Base-by-base conservation (phyloP, 2,329 filamentous ascomycete species). In the Cyclaneusma minus region DNA sequence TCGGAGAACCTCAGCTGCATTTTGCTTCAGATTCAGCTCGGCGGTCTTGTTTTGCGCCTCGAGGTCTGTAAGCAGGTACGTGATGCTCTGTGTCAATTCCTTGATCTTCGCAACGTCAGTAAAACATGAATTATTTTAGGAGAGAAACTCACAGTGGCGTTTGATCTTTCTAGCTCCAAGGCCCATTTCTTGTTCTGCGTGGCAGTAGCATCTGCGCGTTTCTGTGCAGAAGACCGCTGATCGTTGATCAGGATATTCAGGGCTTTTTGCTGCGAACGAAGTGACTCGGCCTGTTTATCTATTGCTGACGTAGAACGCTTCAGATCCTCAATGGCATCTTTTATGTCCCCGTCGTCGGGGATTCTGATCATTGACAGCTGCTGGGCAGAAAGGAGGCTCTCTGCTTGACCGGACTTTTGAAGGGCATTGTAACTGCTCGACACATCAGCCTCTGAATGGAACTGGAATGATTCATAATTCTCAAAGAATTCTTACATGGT, bases 301-400 rank as follows among this genome's bases (percentile, higher is more conserved):
- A 81, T 76, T 11, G 61, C 62, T 11, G 60, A 60, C 1, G 76
- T 80, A 2, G 75, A 78, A 19, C 56, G 56, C 32, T 66, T 60
- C n/a, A 83, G 54, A 28, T 75, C 65, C 3, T 64, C 58, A 25
- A 78, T 68, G 10, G 76, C 75, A 21, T 54, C 48, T 28, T 57
- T 56, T 29, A 81, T 54, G 27, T 79, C 70, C 14, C 62, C 52
- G 30, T 79, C 71, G 9, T 56, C 51, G 23, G 77, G 47, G 4
- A 64, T 58, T 28, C 60, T 60, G 17, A 62, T 49, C 16, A 52
- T 40, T 4, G 55, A 51, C n/a, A 62, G 37, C 35, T 68, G 57
- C 29, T 60, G 49, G 19, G 51, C 38, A 11, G 52, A 53, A 4
- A 52, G 51, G 14, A 69, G 47, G 12, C 33, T 45, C 28, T 62